Conservation (phyloP, 768 basidiomycete species). For the Kwoniella dendrophila region DNA sequence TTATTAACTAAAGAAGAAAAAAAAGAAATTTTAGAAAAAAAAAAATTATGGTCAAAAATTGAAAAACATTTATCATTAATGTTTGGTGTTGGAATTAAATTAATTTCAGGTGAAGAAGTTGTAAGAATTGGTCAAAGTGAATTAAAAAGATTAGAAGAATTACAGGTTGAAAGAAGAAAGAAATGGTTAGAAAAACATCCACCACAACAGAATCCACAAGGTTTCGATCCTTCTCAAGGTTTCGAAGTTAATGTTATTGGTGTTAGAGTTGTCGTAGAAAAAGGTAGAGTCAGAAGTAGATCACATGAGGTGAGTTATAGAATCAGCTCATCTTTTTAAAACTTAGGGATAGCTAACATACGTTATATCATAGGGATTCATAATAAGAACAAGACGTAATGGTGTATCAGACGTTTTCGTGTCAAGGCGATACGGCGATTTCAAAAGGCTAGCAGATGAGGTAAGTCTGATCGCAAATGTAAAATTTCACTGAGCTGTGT, state of each 20-base stretch:
- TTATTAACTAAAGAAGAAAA: slow-evolving; percentile 50
- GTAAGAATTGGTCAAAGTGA: slow-evolving; percentile 85
- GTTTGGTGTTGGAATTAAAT: slow-evolving; percentile 76
- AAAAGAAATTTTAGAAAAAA: slow-evolving; percentile 60
- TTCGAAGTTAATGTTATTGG: slow-evolving; percentile 93
- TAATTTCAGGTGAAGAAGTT: slow-evolving; percentile 74
- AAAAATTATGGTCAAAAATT: slow-evolving; percentile 72
- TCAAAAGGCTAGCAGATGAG: slow-evolving; percentile 81
- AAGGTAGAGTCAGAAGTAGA: slow-evolving; percentile 79
- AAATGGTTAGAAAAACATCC: slow-evolving; percentile 57
- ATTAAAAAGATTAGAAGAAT: slow-evolving; percentile 72
- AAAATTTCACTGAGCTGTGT: too few relatives aligned
- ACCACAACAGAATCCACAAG: not conserved
- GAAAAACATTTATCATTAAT: slow-evolving; percentile 85
- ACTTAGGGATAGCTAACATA: slow-evolving; percentile 11
- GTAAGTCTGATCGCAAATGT: slow-evolving; percentile 58
- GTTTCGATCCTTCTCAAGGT: slow-evolving; percentile 34
- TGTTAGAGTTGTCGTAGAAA: slow-evolving; percentile 79
- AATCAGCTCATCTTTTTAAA: not conserved
- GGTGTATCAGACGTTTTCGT: slow-evolving; percentile 78
- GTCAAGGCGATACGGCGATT: slow-evolving; percentile 91
- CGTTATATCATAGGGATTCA: slow-evolving; percentile 72
- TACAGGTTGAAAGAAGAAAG: slow-evolving; percentile 65
- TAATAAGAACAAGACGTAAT: slow-evolving; percentile 80
- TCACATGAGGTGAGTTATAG: slow-evolving; percentile 72